Conservation (phyloP, 2,329 filamentous ascomycete genomes). For the Fusarium penzigii region DNA sequence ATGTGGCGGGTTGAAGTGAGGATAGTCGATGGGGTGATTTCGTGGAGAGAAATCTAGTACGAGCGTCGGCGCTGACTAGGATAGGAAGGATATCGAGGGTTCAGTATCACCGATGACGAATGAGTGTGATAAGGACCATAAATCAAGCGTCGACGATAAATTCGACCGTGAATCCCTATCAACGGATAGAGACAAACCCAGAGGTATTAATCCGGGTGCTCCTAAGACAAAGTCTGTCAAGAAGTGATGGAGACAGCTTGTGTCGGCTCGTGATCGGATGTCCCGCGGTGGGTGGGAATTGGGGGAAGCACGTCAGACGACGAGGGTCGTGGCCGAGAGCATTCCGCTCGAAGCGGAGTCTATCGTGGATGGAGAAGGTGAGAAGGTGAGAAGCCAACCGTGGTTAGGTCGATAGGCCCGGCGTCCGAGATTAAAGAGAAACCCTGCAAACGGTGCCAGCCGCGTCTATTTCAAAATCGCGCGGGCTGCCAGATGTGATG, state of each 20-base stretch:
- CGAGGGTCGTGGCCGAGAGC: slow-evolving; percentile 26
- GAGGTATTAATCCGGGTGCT: neutral
- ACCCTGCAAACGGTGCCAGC: neutral
- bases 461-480: neutral
- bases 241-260: slow-evolving; percentile 7
- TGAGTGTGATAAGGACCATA: neutral
- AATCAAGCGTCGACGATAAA: neutral
- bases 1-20: neutral
- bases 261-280: slow-evolving; percentile 22
- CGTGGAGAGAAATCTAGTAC: slow-evolving; percentile 14
- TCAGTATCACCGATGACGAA: slow-evolving; percentile 4
- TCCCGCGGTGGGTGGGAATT: slow-evolving; percentile 21
- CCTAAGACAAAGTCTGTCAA: slow-evolving; percentile 3
- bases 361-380: slow-evolving; percentile 16
- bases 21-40: slow-evolving; percentile 15
- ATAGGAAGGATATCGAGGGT: slow-evolving; percentile 1
- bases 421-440: neutral
- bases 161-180: neutral
- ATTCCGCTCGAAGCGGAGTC: slow-evolving; percentile 23
- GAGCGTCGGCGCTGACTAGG: slow-evolving; percentile 5
- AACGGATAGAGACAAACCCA: neutral
- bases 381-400: slow-evolving; percentile 9
- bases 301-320: slow-evolving; percentile 29
- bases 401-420: neutral
- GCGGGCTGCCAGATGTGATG: neutral